Conservation (phyloP, 805 yeast genomes). For the Yarrowia alimentaria region DNA sequence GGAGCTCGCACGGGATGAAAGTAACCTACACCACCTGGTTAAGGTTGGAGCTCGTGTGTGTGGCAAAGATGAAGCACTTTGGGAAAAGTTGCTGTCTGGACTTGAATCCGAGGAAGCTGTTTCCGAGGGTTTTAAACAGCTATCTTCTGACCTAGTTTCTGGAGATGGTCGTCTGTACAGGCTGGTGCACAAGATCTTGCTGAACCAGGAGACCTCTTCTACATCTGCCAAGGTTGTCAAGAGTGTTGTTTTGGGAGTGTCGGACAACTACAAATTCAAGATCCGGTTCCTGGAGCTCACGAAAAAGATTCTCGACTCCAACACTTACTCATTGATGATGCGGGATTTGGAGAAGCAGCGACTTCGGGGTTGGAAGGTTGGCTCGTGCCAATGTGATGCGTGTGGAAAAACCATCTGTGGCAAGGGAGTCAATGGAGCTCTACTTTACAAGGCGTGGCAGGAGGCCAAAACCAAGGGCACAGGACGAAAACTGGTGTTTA, state of each 20-base stretch:
- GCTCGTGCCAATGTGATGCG: conserved; percentile 60
- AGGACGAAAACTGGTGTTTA: conserved; percentile 26
- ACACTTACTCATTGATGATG: conserved; percentile 49
- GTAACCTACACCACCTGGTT: neutral
- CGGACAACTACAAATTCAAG: conserved; percentile 58
- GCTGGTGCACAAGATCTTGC: conserved; percentile 11
- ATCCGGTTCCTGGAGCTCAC: conserved; percentile 51
- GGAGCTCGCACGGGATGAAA: neutral
- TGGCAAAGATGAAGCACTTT: conserved; percentile 6
- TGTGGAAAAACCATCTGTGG: conserved; percentile 81
- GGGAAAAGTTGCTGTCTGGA: conserved; percentile 16
- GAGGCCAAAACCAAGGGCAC: conserved; percentile 33
- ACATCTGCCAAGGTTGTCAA: conserved; percentile 56
- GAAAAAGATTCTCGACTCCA: conserved; percentile 55
- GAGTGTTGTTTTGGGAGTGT: conserved; percentile 58
- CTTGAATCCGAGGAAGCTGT: conserved; percentile 9
- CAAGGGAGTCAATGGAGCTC: conserved; percentile 49
- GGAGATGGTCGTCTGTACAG: too few species aligned
- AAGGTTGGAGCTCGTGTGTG: conserved; percentile 3
- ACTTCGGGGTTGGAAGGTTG: conserved; percentile 62
- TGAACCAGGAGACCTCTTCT: conserved; percentile 41
- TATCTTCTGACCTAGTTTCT: conserved; percentile 4
- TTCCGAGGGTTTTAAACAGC: conserved; percentile 4
- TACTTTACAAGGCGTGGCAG: conserved; percentile 44
- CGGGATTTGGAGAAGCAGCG: conserved; percentile 45